phyloP scores from a whole-genome alignment of 306 rosid genomes.

The Rubus idaeus region DNA sequence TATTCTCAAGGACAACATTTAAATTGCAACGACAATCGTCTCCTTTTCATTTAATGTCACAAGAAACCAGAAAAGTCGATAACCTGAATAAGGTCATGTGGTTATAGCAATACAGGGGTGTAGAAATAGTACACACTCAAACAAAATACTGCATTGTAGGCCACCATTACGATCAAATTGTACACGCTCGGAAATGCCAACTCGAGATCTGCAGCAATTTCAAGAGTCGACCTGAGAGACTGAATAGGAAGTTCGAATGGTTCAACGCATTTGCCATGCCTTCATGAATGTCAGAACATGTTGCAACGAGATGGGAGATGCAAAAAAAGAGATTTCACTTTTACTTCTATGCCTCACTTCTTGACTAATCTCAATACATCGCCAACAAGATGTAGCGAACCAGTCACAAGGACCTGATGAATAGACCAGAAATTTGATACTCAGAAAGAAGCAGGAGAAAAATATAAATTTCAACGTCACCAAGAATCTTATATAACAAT shows the following conservation, averaged over 20 bases:
- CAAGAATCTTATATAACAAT: not conserved
- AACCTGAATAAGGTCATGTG: not conserved
- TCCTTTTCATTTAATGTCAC: not conserved
- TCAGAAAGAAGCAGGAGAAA: slow-evolving; percentile 3
- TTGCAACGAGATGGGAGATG: not conserved
- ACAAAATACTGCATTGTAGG: not conserved
- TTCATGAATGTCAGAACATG: slow-evolving; percentile 1
- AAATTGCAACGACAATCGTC: not conserved
- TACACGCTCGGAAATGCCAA: not conserved
- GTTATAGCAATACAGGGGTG: not conserved
- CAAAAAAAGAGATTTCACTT: slow-evolving; percentile 12
- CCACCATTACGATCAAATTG: not conserved
- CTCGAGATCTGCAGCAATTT: not conserved
- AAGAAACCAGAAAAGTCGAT: not conserved
- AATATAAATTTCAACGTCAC: not conserved
- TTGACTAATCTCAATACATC: slow-evolving; percentile 77
- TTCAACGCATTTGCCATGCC: not conserved
- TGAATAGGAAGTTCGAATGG: not conserved
- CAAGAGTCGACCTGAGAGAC: not conserved
- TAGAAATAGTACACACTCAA: not conserved
- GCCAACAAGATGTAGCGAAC: slow-evolving; percentile 91
- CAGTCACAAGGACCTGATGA: slow-evolving; percentile 85
- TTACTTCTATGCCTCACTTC: slow-evolving; percentile 44
- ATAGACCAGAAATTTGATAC: slow-evolving; percentile 20
- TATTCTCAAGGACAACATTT: no score